A percentile compares a stretch with the other conserved stretches of the same genome.
Conservation (phyloP, 1,139 yeast genomes). For the Hyphopichia wangnamkhiaoensis region DNA sequence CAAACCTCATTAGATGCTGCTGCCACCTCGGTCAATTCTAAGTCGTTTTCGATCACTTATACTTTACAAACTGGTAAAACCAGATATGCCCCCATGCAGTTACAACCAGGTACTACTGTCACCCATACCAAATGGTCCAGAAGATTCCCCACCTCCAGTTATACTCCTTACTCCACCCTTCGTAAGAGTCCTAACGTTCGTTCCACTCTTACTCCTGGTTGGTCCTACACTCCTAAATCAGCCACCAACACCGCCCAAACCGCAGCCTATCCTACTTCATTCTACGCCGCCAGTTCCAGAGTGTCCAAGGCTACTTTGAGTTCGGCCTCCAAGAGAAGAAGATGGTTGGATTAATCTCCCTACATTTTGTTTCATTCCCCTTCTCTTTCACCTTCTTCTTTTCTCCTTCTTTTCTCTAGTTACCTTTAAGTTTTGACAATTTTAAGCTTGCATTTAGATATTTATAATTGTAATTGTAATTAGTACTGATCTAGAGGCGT, state of each 20-base stretch:
- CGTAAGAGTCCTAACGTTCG: slow-evolving; percentile 44
- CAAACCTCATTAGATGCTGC: slow-evolving; percentile 25
- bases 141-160: slow-evolving; percentile 65
- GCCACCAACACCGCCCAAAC: slow-evolving; percentile 65
- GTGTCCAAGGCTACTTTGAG: slow-evolving; percentile 41
- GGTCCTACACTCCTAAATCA: slow-evolving; percentile 73
- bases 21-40: slow-evolving; percentile 29
- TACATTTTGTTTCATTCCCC: not conserved
- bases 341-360: slow-evolving; percentile 31
- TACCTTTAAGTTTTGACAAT: not conserved
- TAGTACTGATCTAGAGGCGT: too few relatives aligned
- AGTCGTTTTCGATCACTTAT: slow-evolving; percentile 56
- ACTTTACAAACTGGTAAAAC: slow-evolving; percentile 72
- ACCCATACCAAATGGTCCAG: slow-evolving; percentile 68
- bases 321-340: slow-evolving; percentile 35
- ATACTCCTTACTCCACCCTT: slow-evolving; percentile 52
- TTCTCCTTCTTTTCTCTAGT: not conserved
- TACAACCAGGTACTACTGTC: slow-evolving; percentile 72
- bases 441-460: too few relatives aligned
- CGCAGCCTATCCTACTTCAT: slow-evolving; percentile 63
- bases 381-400: not conserved
- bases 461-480: too few relatives aligned
- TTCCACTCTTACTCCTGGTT: slow-evolving; percentile 78
- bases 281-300: slow-evolving; percentile 42
- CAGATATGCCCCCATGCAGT: slow-evolving; percentile 89